Conservation (phyloP, 164 flowering plant genomes). For the Akebia trifoliata region DNA sequence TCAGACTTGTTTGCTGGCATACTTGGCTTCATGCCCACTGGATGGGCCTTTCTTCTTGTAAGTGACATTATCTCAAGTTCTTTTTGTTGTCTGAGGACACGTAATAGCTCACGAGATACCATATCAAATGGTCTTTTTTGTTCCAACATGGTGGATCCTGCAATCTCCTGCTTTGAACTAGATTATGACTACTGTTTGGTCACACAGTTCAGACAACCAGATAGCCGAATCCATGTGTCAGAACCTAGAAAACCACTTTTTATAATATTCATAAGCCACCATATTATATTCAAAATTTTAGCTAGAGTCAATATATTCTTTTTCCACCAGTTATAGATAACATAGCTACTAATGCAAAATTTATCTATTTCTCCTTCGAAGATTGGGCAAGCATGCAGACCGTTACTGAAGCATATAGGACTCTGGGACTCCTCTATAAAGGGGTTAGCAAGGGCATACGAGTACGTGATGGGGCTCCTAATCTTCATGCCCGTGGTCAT, state of each 20-base stretch:
- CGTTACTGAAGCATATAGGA: conserved; percentile 44
- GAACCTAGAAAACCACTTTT: no score
- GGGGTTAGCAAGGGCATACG: conserved; percentile 81
- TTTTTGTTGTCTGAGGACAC: not conserved
- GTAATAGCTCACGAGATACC: not conserved
- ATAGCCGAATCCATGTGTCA: no score
- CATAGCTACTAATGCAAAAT: not conserved
- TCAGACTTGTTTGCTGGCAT: conserved; percentile 68
- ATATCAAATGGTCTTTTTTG: not conserved
- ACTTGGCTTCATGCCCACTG: conserved; percentile 89
- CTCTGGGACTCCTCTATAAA: conserved; percentile 82
- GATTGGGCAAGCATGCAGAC: conserved; percentile 84
- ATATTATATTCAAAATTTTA: no score
- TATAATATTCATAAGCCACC: no score
- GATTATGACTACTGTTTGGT: no score
- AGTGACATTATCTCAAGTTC: conserved; percentile 25
- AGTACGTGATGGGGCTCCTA: conserved; percentile 76
- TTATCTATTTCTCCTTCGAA: conserved; percentile 20
- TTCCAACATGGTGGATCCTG: not conserved
- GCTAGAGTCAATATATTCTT: no score
- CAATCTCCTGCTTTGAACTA: not conserved
- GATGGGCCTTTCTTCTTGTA: conserved; percentile 93
- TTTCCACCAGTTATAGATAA: not conserved
- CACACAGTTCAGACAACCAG: no score
- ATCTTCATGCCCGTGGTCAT: conserved; percentile 80